A percentile compares a stretch with the other conserved stretches of the same genome.
phyloP scores from a whole-genome alignment of 2,329 filamentous ascomycete genomes.

The Mariannaea sp. region DNA sequence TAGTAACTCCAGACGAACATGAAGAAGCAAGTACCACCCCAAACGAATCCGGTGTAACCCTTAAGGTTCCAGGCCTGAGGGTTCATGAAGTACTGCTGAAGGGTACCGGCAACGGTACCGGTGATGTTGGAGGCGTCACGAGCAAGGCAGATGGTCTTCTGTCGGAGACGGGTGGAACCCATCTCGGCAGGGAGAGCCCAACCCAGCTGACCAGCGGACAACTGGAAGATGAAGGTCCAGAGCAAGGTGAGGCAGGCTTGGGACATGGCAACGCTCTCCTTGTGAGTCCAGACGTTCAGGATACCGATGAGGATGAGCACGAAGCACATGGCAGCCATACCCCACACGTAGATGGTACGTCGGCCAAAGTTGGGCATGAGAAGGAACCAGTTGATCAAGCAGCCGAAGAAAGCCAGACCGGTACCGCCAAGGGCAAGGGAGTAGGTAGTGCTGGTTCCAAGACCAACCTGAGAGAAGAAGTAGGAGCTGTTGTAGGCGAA shows the following conservation, averaged over 20 bases:
- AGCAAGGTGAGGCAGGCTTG: constrained; percentile 44
- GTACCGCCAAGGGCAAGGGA: constrained; percentile 46
- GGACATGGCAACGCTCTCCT: constrained; percentile 37
- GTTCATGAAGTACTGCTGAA: constrained; percentile 46
- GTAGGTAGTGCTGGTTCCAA: constrained; percentile 38
- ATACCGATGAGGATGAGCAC: too few relatives aligned
- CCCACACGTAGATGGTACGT: constrained; percentile 49
- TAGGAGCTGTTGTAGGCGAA: constrained; percentile 49
- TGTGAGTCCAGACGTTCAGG: too few relatives aligned
- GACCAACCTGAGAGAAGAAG: constrained; percentile 47
- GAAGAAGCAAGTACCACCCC: constrained; percentile 2
- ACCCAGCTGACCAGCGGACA: constrained; percentile 46
- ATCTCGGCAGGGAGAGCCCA: constrained; percentile 43
- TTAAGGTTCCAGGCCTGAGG: constrained; percentile 45
- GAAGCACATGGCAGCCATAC: constrained; percentile 40
- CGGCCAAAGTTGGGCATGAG: constrained; percentile 50
- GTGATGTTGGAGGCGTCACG: constrained; percentile 35
- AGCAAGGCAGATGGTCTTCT: constrained; percentile 42
- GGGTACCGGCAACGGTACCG: constrained; percentile 31
- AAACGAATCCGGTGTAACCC: constrained; percentile 45
- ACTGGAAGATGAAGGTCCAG: constrained; percentile 43
- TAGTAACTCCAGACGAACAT: constrained; percentile 17
- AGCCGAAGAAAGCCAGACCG: constrained; percentile 49
- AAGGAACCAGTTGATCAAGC: constrained; percentile 46
- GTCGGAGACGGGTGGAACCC: constrained; percentile 39